Conservation (phyloP, 208 protist species). For the Leishmania lainsoni region DNA sequence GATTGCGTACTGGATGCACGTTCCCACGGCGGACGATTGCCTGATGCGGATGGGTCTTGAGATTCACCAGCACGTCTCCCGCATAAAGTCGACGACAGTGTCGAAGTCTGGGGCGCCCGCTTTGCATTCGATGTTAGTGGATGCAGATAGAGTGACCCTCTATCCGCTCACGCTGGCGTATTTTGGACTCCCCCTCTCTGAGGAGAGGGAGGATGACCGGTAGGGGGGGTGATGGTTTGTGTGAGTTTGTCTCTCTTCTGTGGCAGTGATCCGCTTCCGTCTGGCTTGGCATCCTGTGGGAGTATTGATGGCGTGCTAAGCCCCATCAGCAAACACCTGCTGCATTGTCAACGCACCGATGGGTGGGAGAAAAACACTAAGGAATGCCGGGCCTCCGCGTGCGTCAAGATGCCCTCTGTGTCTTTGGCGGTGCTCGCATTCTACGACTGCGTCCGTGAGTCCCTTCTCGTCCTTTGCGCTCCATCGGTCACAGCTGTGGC, state of each 20-base stretch:
- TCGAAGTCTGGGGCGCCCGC: constrained; percentile 6
- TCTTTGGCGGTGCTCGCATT: not conserved
- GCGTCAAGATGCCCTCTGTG: not conserved
- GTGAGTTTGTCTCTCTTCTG: not conserved
- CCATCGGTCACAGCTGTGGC: not conserved
- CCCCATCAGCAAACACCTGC: not conserved
- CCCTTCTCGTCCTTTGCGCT: not conserved
- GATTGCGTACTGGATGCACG: constrained; percentile 75
- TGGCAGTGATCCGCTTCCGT: not conserved
- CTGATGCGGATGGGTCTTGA: constrained; percentile 61
- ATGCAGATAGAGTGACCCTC: constrained; percentile 35
- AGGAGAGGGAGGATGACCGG: constrained; percentile 8
- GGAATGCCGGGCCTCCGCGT: not conserved
- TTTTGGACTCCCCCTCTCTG: constrained; percentile 50
- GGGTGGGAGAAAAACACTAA: not conserved
- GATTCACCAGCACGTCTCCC: constrained; percentile 69
- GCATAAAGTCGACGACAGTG: constrained; percentile 45
- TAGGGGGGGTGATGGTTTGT: not conserved
- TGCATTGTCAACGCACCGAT: not conserved
- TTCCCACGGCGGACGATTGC: constrained; percentile 43
- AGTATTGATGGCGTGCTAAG: not conserved
- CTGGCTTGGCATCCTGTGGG: not conserved
- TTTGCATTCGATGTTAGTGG: constrained; percentile 25
- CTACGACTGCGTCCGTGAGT: not conserved
- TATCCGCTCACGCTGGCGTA: constrained; percentile 57